Base-by-base conservation (phyloP, 345 rosid genomes). In the Eucalyptus cloeziana region DNA sequence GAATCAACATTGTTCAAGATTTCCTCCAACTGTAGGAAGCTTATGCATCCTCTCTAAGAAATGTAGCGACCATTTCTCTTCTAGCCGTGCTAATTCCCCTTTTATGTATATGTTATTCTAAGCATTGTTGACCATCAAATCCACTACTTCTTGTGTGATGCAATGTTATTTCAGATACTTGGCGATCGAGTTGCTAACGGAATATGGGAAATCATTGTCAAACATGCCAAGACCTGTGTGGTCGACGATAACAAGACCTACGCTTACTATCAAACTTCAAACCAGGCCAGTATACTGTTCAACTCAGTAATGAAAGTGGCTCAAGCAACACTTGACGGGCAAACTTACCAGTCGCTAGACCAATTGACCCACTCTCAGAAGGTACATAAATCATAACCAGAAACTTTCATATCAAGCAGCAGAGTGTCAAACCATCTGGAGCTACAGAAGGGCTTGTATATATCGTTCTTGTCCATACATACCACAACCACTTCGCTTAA, bases 151-250 rank as follows among this genome's bases (percentile, higher is more conserved):
- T 40, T 89, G 30, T 25, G n/a, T 49, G 51, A 85, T 56, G 25
- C 85, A 89, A 86, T 81, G 86, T 83, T 45, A 21, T 12, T 54
- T 89, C 91, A 97, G 99, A 90, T 94, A 15, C 87, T 96, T 69
- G 89, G 92, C 76, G 58, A 49, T 37, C 91, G 91, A 33, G 89
- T 91, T 88, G 89, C 99, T 37, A 92, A 88, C 87, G 93, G 25
- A 89, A 92, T 7, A 13, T 96, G 97, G 97, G 92, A 95, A 1
- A 86, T 90, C 37, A 95, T 96, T 69, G 88, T 95, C 85, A 91
- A 91, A 7, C 99, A 97, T 49, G 99, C 98, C 7, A 87, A 49
- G 22, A 12, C 85, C 7, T 97, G 99, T 92, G 94, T 90, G 86
- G 33, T 92, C 31, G 95, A 96, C 24, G 95, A 92, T 88, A 89